phyloP scores from a whole-genome alignment of 2,329 filamentous ascomycete species.

The Diaporthe sp. region DNA sequence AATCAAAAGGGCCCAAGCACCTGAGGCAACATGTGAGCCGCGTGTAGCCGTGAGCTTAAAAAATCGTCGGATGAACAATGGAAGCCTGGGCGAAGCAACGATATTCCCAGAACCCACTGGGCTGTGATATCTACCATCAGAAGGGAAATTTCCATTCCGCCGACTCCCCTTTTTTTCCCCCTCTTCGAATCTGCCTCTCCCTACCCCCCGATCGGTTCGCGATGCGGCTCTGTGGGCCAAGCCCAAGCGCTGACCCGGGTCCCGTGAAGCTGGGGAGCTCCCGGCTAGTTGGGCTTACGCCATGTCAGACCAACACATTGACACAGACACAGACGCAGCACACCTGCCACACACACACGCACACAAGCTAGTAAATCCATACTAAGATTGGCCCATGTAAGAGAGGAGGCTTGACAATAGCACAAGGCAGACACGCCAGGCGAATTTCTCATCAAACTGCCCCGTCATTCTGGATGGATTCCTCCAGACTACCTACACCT shows the following conservation, averaged over 20 bases:
- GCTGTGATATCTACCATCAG: neutral
- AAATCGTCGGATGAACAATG: neutral
- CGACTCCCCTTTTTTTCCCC: neutral
- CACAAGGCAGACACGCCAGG: slow-evolving; percentile 25
- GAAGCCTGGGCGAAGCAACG: neutral
- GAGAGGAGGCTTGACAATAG: slow-evolving; percentile 19
- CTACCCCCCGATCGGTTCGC: neutral
- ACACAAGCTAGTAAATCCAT: neutral
- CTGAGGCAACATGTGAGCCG: neutral
- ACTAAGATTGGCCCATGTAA: slow-evolving; percentile 14
- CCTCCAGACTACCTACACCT: neutral
- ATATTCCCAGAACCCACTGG: neutral
- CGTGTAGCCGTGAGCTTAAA: neutral
- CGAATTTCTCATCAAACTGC: neutral
- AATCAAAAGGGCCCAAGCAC: neutral
- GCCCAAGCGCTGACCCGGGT: neutral
- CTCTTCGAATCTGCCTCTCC: neutral
- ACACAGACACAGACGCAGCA: neutral
- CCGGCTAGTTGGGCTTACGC: slow-evolving; percentile 15
- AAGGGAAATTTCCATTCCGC: neutral
- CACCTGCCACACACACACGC: neutral
- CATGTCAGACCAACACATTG: slow-evolving; percentile 7
- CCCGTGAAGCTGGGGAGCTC: slow-evolving; percentile 15
- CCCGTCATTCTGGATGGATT: neutral
- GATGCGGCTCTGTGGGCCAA: slow-evolving; percentile 19